Conservation (phyloP, 1,284 basidiomycete genomes). For the Testicularia cyperi region DNA sequence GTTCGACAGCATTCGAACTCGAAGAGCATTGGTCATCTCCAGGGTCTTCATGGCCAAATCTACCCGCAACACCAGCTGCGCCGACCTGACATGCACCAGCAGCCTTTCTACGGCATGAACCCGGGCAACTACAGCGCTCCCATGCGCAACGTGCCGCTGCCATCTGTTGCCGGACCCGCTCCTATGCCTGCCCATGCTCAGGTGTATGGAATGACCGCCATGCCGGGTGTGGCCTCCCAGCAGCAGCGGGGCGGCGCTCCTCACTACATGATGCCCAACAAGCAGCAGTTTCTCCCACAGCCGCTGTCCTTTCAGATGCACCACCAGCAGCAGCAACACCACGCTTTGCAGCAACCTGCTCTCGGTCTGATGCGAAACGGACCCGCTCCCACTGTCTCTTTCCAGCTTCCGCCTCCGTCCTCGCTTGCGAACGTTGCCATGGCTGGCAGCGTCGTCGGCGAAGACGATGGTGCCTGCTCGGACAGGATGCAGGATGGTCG, state of each 20-base stretch:
- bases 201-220: too few relatives aligned
- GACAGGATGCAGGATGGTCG: conserved; percentile 1
- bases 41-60: conserved; percentile 15
- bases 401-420: conserved; percentile 11
- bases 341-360: background rate
- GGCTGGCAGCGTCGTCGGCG: background rate
- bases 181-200: too few relatives aligned
- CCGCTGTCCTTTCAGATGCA: conserved; percentile 1
- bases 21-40: conserved; percentile 28
- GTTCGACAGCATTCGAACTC: conserved; percentile 25
- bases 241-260: too few relatives aligned
- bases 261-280: too few relatives aligned
- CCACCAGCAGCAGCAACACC: background rate
- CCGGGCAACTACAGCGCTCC: conserved; percentile 28
- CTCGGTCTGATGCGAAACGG: background rate
- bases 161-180: too few relatives aligned
- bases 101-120: conserved; percentile 1
- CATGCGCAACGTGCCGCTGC: conserved; percentile 23
- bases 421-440: too few relatives aligned
- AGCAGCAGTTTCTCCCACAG: too few relatives aligned
- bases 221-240: too few relatives aligned
- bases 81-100: background rate
- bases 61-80: conserved; percentile 7
- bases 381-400: background rate
- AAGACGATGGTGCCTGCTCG: background rate